Evolutionary conservation across 257 asterid species (phyloP).

Genomic region (Primulina huaijiensis): DNA sequence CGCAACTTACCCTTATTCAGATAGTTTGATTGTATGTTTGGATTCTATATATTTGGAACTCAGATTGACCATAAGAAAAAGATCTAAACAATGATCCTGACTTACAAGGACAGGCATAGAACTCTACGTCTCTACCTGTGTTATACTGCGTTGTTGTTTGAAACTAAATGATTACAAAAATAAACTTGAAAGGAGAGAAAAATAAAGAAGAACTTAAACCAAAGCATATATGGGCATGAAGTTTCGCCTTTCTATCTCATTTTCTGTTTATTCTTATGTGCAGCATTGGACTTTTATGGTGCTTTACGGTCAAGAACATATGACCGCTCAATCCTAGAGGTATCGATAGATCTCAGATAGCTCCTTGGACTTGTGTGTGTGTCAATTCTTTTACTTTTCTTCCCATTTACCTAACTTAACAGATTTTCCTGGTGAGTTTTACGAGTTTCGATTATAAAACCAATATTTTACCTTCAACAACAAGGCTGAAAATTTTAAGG

Average conservation of each 20-base stretch:
- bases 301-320: slow-evolving; percentile 92
- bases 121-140: neutral
- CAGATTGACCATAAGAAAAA: neutral
- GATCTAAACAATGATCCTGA: neutral
- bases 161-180: too few species aligned
- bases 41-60: neutral
- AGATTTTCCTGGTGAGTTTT: slow-evolving; percentile 8
- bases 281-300: slow-evolving; percentile 96
- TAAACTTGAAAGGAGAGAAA: too few species aligned
- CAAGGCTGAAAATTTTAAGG: too few species aligned
- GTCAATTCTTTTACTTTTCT: neutral
- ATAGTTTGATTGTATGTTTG: neutral
- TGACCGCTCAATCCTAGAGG: slow-evolving; percentile 79
- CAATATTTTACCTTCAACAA: too few species aligned
- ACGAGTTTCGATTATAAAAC: neutral
- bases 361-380: neutral
- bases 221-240: neutral
- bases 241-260: neutral
- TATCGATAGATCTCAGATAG: slow-evolving; percentile 24
- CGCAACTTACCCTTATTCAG: neutral
- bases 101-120: neutral
- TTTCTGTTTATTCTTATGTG: slow-evolving; percentile 24
- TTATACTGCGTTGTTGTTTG: neutral
- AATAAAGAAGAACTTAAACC: neutral
- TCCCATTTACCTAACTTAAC: neutral